Evolutionary conservation across 192 early-diverging fungal species (phyloP).

Genomic region (Chytriomyces hyalinus): DNA sequence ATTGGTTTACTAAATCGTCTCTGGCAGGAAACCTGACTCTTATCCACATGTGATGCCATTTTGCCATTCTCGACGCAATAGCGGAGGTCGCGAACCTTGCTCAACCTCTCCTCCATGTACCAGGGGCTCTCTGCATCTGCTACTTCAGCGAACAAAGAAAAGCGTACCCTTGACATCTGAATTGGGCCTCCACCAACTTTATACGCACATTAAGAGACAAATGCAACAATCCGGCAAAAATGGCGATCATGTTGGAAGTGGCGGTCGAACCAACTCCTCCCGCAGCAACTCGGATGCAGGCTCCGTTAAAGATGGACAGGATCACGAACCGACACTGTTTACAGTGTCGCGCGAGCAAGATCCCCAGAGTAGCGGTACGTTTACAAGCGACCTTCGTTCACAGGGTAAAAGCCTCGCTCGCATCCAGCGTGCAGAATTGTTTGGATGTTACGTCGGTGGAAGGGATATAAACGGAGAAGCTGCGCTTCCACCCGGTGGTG

Average conservation of each 20-base stretch:
- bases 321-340: no score
- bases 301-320: no score
- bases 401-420: neutral
- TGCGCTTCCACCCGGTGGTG: neutral
- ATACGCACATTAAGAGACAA: neutral
- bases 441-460: neutral
- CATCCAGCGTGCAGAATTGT: conserved; percentile 1
- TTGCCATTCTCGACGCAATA: no score
- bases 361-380: no score
- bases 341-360: no score
- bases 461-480: neutral
- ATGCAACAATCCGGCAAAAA: neutral
- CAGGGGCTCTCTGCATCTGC: neutral
- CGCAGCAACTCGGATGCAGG: no score
- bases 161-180: neutral
- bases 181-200: neutral
- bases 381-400: neutral
- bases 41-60: neutral
- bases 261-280: neutral
- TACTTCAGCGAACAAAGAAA: neutral
- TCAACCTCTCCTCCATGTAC: neutral
- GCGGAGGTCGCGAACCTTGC: no score
- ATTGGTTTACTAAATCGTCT: neutral
- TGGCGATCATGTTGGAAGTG: neutral
- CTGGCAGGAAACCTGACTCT: conserved; percentile 17